These are phyloP conservation scores for Mycena galericulata DNA, from an alignment of 768 basidiomycete genomes.

Conservation along the genomic window DNA sequence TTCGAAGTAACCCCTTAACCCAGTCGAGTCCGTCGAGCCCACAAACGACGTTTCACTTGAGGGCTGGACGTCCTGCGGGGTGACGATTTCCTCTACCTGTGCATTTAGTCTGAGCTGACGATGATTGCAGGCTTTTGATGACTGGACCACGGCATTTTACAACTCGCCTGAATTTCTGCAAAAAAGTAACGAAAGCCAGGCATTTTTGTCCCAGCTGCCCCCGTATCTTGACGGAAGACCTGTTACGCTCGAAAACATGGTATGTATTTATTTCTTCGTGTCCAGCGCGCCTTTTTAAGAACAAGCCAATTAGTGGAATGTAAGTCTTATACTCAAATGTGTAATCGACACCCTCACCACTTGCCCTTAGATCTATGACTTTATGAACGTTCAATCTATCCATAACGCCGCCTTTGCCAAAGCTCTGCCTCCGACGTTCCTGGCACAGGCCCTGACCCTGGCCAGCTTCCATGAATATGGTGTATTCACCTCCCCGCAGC, in stretches of 20 bases:
- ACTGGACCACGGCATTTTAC: constrained; percentile 65
- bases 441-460: constrained; percentile 67
- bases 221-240: constrained; percentile 67
- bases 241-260: constrained; percentile 70
- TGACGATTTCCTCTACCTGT: constrained; percentile 40
- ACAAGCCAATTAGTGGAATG: neutral
- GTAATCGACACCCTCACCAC: neutral
- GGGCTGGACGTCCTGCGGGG: constrained; percentile 72
- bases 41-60: constrained; percentile 72
- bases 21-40: constrained; percentile 75
- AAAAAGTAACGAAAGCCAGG: constrained; percentile 56
- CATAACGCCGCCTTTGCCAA: constrained; percentile 69
- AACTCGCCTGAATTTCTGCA: constrained; percentile 62
- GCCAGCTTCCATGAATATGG: constrained; percentile 82
- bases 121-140: constrained; percentile 57
- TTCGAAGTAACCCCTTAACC: constrained; percentile 20
- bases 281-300: neutral
- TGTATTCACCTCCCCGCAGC: constrained; percentile 67
- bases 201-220: constrained; percentile 62
- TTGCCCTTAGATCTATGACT: constrained; percentile 70
- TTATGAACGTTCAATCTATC: constrained; percentile 78
- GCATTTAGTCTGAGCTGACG: neutral
- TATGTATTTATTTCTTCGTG: constrained; percentile 42
- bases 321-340: neutral
- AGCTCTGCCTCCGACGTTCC: constrained; percentile 58